Conservation (phyloP, 129 eudicot genomes). For the Arctium minus region DNA sequence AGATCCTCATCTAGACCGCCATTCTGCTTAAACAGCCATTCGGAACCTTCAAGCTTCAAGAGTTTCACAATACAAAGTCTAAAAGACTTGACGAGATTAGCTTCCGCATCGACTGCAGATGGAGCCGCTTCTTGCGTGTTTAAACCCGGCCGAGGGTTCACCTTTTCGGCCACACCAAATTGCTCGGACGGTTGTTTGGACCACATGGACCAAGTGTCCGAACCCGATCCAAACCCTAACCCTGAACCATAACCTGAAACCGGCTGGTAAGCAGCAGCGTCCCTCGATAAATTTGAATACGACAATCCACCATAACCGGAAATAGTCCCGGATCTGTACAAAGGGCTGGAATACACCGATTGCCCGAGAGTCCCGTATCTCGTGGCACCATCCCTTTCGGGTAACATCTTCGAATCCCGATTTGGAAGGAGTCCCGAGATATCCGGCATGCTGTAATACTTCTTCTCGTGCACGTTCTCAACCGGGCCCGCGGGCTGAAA, state of each 20-base stretch:
- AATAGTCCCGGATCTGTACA: slow-evolving; percentile 46
- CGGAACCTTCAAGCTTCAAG: slow-evolving; percentile 87
- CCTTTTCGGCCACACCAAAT: slow-evolving; percentile 65
- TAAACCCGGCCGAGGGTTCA: slow-evolving; percentile 14
- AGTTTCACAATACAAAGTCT: slow-evolving; percentile 61
- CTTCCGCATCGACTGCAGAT: slow-evolving; percentile 56
- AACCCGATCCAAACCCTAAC: slow-evolving; percentile 30
- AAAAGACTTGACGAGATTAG: slow-evolving; percentile 66
- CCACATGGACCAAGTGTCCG: slow-evolving; percentile 70
- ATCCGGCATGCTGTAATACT: slow-evolving; percentile 89
- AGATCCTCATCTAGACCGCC: slow-evolving; percentile 96
- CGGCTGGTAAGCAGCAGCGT: slow-evolving; percentile 52
- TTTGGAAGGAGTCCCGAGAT: slow-evolving; percentile 69
- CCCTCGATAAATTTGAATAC: slow-evolving; percentile 36
- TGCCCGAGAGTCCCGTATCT: slow-evolving; percentile 41
- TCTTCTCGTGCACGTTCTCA: slow-evolving; percentile 58
- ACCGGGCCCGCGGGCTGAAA: slow-evolving; percentile 21
- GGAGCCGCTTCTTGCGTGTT: slow-evolving; percentile 37
- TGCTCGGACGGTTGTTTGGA: slow-evolving; percentile 85
- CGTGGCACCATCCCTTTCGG: slow-evolving; percentile 12
- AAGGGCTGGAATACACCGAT: slow-evolving; percentile 34
- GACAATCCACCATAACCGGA: slow-evolving; percentile 28
- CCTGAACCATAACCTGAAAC: slow-evolving; percentile 25
- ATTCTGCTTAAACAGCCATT: slow-evolving; percentile 78
- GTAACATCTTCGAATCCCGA: slow-evolving; percentile 31